Evolutionary conservation across 148 eudicot genomes (phyloP), one percentile per base, ranked within the genome.

Genomic region (Amaranthus cruentus): DNA sequence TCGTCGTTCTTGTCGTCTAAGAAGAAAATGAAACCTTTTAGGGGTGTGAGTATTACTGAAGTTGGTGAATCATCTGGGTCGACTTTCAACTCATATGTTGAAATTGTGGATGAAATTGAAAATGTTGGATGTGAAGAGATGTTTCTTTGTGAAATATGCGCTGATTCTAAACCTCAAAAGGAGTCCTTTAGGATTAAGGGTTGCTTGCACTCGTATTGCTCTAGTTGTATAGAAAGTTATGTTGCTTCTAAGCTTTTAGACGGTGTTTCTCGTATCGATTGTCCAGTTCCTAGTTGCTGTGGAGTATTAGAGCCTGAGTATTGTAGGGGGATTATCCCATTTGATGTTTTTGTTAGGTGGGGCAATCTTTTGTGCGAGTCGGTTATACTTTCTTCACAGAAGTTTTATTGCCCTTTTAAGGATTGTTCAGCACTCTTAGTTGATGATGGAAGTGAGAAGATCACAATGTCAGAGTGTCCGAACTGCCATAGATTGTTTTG

Each of bases 81-180:
- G 7, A 79, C 66, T 65, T 55, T 62, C 0, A 11, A 6, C 10
- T 21, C 11, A 5, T 51, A 44, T 73, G 64, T 42, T 70, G 70
- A 62, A 11, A 47, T 46, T 1, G 71, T 65, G 47, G 46, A 66
- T 57, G 68, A 74, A 65, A 15, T 68, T 44, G 64, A 76, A 4
- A 53, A 72, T 71, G 15, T 42, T 8, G 76, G 53, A 6, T 9
- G 13, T 61, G 76, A 54, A 9, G 4, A 10, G 14, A 73, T 63
- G 68, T 85, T 87, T 65, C 52, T 53, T 61, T 90, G 95, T 68
- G 95, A 87, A 44, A 87, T 89, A n/a, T 90, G 95, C 71, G 83
- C 83, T 0, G 91, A 87, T 12, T 57, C 76, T 15, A 87, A 84
- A 69, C 77, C 82, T 1, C 49, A 1, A 3, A 54, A 57, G 2